Base-by-base conservation (phyloP, 2,329 filamentous ascomycete genomes). In the Elsinoe perseae region DNA sequence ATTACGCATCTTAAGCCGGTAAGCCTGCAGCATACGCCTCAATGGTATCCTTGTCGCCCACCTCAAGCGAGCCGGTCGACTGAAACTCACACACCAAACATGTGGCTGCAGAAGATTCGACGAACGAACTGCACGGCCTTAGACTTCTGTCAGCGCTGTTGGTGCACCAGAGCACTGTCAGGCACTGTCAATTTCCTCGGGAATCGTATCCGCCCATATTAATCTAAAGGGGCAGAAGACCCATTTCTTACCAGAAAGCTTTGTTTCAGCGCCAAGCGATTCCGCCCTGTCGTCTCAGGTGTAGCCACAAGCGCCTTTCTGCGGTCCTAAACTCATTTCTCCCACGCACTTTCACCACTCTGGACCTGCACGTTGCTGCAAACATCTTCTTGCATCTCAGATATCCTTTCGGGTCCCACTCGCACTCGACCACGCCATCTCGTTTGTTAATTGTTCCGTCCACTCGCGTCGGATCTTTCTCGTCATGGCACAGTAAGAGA, bases 191-290 rank as follows among this genome's bases (percentile, higher is more conserved):
- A 12, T 36, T 36, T 14, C 12, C 32, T 36, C 32, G 32, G 32
- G 12, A 36, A 36, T 4, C 4, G 5, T 36, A 36, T 3, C 32
- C 32, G 32, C 32, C n/a, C 32, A 36, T 36, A 36, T 36, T 36
- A 36, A 36, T 36, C 32, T 3, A 36, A 6, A 36, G 32, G 32
- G 32, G 32, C 32, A 36, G 32, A 5, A 36, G 32, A 36, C 10
- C 32, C 32, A 36, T 36, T 14, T 36, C 10, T 9, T 9, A 36
- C 32, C 32, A 36, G n/a, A 36, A 36, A 36, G 32, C 32, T 36
- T 36, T 44, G 40, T 44, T 44, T 44, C 40, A 44, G 40, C 40
- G 40, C 40, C 40, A 44, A 44, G 40, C 40, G 40, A 44, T 44
- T 25, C 23, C 23, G 40, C 23, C 40, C 23, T 25, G 40, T 36